Percentiles rank a stretch among this genome's conserved stretches.
phyloP scores from a whole-genome alignment of 495 filamentous ascomycete species.

The Pseudomonodictys pantanalensis region DNA sequence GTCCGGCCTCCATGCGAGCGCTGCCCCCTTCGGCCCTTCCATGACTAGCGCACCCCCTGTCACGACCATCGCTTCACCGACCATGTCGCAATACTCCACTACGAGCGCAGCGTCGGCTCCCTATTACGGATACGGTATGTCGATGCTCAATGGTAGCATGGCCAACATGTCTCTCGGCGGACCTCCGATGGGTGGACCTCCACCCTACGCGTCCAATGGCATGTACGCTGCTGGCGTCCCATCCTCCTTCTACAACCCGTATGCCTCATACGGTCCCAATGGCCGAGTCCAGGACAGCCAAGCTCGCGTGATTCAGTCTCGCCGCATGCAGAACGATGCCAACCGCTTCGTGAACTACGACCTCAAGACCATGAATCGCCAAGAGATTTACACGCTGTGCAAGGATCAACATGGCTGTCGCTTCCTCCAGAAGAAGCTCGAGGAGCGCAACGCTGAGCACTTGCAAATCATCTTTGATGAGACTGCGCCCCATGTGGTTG shows the following conservation, averaged over 20 bases:
- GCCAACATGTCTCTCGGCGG: conserved; percentile 53
- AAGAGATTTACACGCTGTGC: conserved; percentile 81
- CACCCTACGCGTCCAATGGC: conserved; percentile 28
- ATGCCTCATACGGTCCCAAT: conserved; percentile 40
- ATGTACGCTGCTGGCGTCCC: conserved; percentile 39
- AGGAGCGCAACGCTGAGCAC: conserved; percentile 77
- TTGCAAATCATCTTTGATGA: conserved; percentile 91
- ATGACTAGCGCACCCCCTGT: conserved; percentile 23
- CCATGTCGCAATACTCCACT: conserved; percentile 38
- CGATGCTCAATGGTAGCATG: conserved; percentile 59
- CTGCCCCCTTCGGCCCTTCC: conserved; percentile 64
- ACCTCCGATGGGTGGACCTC: conserved; percentile 32
- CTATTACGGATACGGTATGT: conserved; percentile 53
- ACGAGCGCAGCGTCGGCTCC: conserved; percentile 17
- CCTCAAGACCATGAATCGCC: conserved; percentile 67
- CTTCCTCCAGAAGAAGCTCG: conserved; percentile 94
- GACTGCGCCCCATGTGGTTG: conserved; percentile 84
- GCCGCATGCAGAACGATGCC: conserved; percentile 60
- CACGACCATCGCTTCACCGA: conserved; percentile 22
- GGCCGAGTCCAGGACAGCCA: conserved; percentile 59
- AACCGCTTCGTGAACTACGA: conserved; percentile 73
- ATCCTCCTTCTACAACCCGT: conserved; percentile 30
- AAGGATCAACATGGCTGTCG: conserved; percentile 98
- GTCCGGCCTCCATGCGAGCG: conserved; percentile 73
- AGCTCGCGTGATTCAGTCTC: conserved; percentile 66